phyloP scores from a whole-genome alignment of 2,329 filamentous ascomycete genomes.

The Beauveria scarabaeidicola region DNA sequence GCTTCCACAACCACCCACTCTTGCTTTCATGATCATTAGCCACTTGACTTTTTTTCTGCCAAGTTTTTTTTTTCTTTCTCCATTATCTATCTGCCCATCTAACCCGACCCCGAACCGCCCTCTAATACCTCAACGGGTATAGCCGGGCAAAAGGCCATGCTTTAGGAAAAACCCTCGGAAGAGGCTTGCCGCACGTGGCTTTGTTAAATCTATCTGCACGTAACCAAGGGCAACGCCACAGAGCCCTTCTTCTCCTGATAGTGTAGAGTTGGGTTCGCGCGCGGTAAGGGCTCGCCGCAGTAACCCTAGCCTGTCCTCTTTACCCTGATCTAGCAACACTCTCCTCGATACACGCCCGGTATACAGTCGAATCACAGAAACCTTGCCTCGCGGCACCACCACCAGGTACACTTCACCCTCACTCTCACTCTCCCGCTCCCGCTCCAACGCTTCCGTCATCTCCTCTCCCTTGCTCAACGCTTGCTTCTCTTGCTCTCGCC shows the following conservation, averaged over 20 bases:
- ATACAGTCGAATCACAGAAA: neutral
- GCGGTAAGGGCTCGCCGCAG: neutral
- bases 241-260: neutral
- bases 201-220: neutral
- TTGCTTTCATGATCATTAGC: too few species aligned
- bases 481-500: too few species aligned
- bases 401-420: neutral
- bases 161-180: neutral
- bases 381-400: neutral
- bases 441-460: neutral
- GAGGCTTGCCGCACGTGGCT: neutral
- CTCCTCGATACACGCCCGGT: neutral
- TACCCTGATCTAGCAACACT: neutral
- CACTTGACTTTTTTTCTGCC: too few species aligned
- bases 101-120: too few species aligned
- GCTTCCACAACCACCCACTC: too few species aligned
- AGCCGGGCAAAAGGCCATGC: neutral
- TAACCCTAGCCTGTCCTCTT: neutral
- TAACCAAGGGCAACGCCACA: neutral
- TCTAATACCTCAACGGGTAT: too few species aligned
- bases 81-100: too few species aligned
- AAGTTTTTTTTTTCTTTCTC: too few species aligned
- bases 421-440: too few species aligned
- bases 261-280: neutral
- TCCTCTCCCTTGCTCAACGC: neutral